These are phyloP conservation scores for Apophysomyces ossiformis DNA, from an alignment of 371 early-diverging fungal genomes.

Conservation along the genomic window DNA sequence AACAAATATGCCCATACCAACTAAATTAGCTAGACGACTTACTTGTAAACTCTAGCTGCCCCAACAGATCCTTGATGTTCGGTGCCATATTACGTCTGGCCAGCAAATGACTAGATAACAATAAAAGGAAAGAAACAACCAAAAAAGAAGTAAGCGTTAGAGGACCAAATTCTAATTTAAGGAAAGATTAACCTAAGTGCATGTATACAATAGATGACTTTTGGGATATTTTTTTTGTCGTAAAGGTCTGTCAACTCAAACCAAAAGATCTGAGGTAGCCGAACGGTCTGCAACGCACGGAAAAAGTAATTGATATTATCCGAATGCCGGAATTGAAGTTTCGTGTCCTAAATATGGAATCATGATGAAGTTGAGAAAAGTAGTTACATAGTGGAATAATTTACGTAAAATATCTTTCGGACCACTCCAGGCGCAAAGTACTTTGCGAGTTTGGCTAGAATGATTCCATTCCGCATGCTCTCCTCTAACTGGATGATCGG, in stretches of 20 bases:
- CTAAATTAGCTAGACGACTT: conserved; percentile 1
- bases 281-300: conserved; percentile 77
- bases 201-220: conserved; percentile 99
- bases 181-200: conserved; percentile 75
- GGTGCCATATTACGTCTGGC: conserved; percentile 86
- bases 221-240: conserved; percentile 99
- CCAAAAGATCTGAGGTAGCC: conserved; percentile 92
- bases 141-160: no score
- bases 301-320: conserved; percentile 99
- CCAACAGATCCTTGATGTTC: conserved; percentile 90
- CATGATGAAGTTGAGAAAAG: neutral
- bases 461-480: conserved; percentile 92
- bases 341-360: conserved; percentile 61
- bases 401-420: conserved; percentile 84
- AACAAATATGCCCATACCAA: no score
- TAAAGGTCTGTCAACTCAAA: conserved; percentile 99
- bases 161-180: no score
- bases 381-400: neutral
- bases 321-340: conserved; percentile 95
- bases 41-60: conserved; percentile 91
- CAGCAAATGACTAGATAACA: conserved; percentile 76
- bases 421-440: conserved; percentile 88
- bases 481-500: conserved; percentile 85
- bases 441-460: conserved; percentile 90
- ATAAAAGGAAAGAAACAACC: neutral